Evolutionary conservation across 768 basidiomycete genomes (phyloP).

Genomic region (Crepidotus variabilis): DNA sequence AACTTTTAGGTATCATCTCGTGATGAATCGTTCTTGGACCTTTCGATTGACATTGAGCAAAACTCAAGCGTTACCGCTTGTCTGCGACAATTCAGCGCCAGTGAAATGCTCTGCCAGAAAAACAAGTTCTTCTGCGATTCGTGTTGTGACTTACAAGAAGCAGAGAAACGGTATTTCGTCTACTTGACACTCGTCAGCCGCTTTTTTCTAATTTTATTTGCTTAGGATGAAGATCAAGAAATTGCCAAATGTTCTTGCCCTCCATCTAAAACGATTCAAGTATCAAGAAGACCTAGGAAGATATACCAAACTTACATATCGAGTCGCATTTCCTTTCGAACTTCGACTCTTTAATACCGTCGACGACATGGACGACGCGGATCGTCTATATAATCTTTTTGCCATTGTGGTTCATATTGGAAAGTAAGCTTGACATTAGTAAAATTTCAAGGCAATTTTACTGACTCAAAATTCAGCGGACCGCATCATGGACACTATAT

Average conservation of each 20-base stretch:
- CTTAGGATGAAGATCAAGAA: constrained; percentile 97
- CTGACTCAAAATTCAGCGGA: constrained; percentile 50
- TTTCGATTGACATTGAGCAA: constrained; percentile 99
- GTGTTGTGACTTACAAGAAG: constrained; percentile 95
- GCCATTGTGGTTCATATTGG: constrained; percentile 99
- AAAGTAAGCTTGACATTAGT: constrained; percentile 58
- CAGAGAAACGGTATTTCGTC: constrained; percentile 82
- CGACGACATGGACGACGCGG: constrained; percentile 88
- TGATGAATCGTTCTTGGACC: constrained; percentile 94
- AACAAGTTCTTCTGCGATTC: constrained; percentile 99
- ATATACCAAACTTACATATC: constrained; percentile 94
- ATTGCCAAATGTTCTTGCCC: constrained; percentile 89
- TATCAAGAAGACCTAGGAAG: constrained; percentile 89
- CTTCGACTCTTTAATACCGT: constrained; percentile 96
- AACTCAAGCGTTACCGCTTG: constrained; percentile 97
- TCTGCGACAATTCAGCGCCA: constrained; percentile 93
- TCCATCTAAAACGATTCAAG: constrained; percentile 98
- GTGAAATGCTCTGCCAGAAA: constrained; percentile 96
- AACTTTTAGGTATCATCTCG: constrained; percentile 75
- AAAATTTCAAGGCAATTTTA: constrained; percentile 10
- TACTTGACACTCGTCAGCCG: constrained; percentile 6
- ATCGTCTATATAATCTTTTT: constrained; percentile 90
- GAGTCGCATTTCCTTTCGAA: constrained; percentile 94
- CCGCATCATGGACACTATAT: constrained; percentile 99
- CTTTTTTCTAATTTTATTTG: constrained; percentile 7